phyloP scores from a whole-genome alignment of 129 eudicot genomes.

The Mikania micrantha region DNA sequence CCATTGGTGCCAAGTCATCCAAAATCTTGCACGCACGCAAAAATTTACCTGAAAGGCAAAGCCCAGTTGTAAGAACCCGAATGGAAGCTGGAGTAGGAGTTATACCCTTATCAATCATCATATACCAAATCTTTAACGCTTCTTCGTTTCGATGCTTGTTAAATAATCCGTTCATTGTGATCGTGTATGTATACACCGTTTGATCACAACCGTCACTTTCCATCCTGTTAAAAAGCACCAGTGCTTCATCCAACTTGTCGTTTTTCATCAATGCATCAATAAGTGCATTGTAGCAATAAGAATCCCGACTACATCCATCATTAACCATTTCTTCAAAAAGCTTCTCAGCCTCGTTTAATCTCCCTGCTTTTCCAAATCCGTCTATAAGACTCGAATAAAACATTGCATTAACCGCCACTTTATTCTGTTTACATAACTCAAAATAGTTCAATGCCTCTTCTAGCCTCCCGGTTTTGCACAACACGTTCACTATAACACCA shows the following conservation, averaged over 20 bases:
- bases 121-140: constrained; percentile 70
- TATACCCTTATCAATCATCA: constrained; percentile 89
- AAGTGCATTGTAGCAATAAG: constrained; percentile 77
- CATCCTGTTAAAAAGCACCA: constrained; percentile 58
- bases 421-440: constrained; percentile 43
- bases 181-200: constrained; percentile 87
- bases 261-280: constrained; percentile 62
- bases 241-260: constrained; percentile 65
- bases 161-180: constrained; percentile 63
- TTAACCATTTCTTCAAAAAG: constrained; percentile 74
- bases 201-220: constrained; percentile 82
- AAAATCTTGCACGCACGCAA: constrained; percentile 80
- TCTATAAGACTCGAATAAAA: constrained; percentile 80
- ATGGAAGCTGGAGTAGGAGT: constrained; percentile 81
- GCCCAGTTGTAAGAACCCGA: constrained; percentile 80
- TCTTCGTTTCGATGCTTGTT: constrained; percentile 75
- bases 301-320: constrained; percentile 72
- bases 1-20: constrained; percentile 97
- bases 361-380: constrained; percentile 87
- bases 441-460: constrained; percentile 66
- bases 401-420: constrained; percentile 49
- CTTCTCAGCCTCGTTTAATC: constrained; percentile 59
- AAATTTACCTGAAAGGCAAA: constrained; percentile 88
- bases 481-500: constrained; percentile 79
- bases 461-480: constrained; percentile 76